Percentiles rank a stretch among this genome's conserved stretches.
Conservation (phyloP, 202 grass and related monocot genomes). For the Setaria viridis region DNA sequence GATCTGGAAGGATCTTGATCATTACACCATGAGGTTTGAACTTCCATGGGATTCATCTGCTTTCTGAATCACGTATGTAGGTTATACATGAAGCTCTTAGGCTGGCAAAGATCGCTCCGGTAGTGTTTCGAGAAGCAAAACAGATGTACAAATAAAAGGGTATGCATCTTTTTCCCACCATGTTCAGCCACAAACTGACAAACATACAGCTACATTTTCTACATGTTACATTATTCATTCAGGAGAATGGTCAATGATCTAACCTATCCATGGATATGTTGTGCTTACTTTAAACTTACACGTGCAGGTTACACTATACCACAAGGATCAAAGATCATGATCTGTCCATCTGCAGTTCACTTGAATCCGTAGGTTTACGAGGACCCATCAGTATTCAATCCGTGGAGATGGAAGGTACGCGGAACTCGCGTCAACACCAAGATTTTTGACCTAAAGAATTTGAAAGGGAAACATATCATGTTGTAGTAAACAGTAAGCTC, state of each 20-base stretch:
- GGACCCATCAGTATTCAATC: constrained; percentile 47
- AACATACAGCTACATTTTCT: background rate
- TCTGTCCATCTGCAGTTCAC: constrained; percentile 35
- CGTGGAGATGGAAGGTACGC: constrained; percentile 56
- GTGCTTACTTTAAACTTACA: background rate
- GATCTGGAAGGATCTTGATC: too few species aligned
- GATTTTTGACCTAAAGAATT: background rate
- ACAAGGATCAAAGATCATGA: constrained; percentile 50
- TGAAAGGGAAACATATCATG: background rate
- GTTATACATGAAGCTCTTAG: constrained; percentile 44
- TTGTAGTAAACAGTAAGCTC: background rate
- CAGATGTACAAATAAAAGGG: constrained; percentile 47
- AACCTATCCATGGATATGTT: background rate
- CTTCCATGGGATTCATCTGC: background rate
- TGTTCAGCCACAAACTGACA: background rate
- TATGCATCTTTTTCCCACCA: background rate
- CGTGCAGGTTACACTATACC: constrained; percentile 43
- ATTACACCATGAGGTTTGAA: background rate
- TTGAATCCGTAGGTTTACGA: constrained; percentile 38
- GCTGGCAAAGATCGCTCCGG: constrained; percentile 29
- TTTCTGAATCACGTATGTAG: background rate
- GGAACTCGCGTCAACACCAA: too few species aligned
- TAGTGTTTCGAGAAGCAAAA: constrained; percentile 46
- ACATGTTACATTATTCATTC: background rate
- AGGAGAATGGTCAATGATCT: background rate